Conservation (phyloP, 805 yeast genomes). For the Cephaloascus fragrans region DNA sequence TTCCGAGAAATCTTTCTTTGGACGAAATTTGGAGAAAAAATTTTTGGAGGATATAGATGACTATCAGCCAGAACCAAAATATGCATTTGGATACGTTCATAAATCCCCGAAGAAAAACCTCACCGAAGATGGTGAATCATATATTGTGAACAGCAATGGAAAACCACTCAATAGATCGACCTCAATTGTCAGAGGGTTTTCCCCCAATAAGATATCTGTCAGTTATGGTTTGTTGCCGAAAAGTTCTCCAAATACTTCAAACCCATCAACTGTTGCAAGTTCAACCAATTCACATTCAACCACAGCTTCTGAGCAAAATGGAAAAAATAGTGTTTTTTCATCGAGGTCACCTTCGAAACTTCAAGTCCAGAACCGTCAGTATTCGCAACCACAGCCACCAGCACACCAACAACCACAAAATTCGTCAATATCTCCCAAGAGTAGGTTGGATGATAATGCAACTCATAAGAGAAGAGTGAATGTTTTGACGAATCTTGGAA, state of each 20-base stretch:
- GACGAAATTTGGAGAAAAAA: not conserved
- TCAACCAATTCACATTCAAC: not conserved
- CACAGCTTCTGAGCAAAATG: not conserved
- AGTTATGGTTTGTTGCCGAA: constrained; percentile 1
- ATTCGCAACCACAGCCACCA: not conserved
- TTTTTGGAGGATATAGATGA: not conserved
- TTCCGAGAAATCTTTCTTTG: not conserved
- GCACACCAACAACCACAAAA: not conserved
- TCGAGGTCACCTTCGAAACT: not conserved
- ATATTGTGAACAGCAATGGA: not conserved
- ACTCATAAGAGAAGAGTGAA: constrained; percentile 9
- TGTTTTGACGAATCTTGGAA: constrained; percentile 13
- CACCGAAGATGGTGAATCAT: not conserved
- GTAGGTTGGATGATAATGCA: not conserved
- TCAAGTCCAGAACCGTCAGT: not conserved
- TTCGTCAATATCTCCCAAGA: not conserved
- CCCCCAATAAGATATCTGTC: constrained; percentile 7
- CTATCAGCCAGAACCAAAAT: constrained; percentile 16
- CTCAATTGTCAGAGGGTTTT: constrained; percentile 15
- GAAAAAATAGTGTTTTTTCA: not conserved
- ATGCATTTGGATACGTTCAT: constrained; percentile 14
- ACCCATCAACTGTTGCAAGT: no score
- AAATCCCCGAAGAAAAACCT: not conserved
- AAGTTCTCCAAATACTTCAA: not conserved
- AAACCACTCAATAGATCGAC: constrained; percentile 11